Base-by-base conservation (phyloP, 352 stramenopile species). In the Globisporangium recalcitrans region DNA sequence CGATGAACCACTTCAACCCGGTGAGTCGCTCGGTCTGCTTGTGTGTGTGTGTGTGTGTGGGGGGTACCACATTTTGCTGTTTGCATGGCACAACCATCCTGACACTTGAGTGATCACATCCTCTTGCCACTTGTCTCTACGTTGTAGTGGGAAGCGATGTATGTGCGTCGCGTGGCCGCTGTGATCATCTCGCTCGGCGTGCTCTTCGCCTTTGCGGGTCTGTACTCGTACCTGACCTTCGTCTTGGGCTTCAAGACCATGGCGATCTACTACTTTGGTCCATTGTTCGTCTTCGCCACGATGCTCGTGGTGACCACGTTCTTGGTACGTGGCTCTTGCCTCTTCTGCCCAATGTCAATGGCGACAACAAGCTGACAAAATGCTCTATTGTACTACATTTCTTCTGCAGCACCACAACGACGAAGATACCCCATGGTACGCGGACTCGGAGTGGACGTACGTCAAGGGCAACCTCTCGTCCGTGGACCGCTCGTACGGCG, bases 231-330 rank as follows among this genome's bases (percentile, higher is more conserved):
- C 52, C 34, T 87, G 47, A 74, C 73, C 55, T 68, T 82, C n/a
- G 51, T 77, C 24, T 55, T 85, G 1, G 72, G 77, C 29, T 34
- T 90, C 55, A 63, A 74, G 63, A 75, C 73, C 52, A 88, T 93
- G 80, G 67, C 60, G 27, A 32, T 91, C n/a, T 93, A 88, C 69
- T 93, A 93, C 72, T 91, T 77, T 63, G 84, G 53, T 3, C 84
- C 84, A 27, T 66, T 93, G 40, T 82, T 91, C 56, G 82, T 89
- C 9, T 93, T 91, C 55, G 78, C 73, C 19, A 81, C 71, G 29
- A 88, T 93, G 78, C 73, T 93, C 26, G 84, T 93, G n/a, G 78
- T 93, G 53, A 90, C 80, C 32, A 93, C 84, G 13, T 93, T 93
- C 64, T 64, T 93, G 67, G 72, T 82, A 64, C 38, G 68, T 73